These are phyloP conservation scores for Neurospora hispaniola DNA, from an alignment of 495 filamentous ascomycete genomes.

Conservation along the genomic window DNA sequence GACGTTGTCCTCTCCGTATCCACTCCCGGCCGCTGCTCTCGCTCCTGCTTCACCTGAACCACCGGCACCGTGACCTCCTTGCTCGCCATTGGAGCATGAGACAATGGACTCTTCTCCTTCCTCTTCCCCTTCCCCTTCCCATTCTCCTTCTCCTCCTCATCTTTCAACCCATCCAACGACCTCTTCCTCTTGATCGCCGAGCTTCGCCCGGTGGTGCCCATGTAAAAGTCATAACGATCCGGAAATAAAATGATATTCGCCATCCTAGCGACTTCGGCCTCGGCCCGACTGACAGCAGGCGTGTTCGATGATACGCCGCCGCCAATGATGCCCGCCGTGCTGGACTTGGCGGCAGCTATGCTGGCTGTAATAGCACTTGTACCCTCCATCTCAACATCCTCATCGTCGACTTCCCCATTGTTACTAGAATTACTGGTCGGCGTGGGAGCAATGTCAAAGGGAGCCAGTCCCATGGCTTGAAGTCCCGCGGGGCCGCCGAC, in stretches of 20 bases:
- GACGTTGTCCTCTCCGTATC: not conserved
- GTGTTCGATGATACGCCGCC: not conserved
- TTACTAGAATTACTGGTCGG: slow-evolving; percentile 8
- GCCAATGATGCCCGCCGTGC: not conserved
- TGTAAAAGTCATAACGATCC: slow-evolving; percentile 41
- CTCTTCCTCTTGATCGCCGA: slow-evolving; percentile 13
- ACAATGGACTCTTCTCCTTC: not conserved
- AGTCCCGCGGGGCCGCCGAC: slow-evolving; percentile 35
- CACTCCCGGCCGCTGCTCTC: not conserved
- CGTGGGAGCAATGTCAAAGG: slow-evolving; percentile 29
- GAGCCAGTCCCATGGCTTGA: slow-evolving; percentile 39
- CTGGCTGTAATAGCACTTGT: too few species aligned
- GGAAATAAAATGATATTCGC: slow-evolving; percentile 43
- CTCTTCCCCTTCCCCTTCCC: slow-evolving; percentile 5
- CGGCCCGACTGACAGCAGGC: slow-evolving; percentile 24
- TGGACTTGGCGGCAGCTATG: not conserved
- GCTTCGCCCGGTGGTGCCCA: slow-evolving; percentile 18
- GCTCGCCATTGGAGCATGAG: not conserved
- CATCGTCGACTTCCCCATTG: slow-evolving; percentile 2
- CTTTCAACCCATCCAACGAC: not conserved
- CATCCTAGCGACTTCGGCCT: slow-evolving; percentile 37
- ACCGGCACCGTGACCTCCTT: not conserved
- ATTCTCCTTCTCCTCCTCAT: not conserved
- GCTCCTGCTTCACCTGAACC: not conserved
- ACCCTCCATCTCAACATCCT: slow-evolving; percentile 17